phyloP scores from a whole-genome alignment of 306 rosid genomes.

The Gynostemma pentaphyllum region DNA sequence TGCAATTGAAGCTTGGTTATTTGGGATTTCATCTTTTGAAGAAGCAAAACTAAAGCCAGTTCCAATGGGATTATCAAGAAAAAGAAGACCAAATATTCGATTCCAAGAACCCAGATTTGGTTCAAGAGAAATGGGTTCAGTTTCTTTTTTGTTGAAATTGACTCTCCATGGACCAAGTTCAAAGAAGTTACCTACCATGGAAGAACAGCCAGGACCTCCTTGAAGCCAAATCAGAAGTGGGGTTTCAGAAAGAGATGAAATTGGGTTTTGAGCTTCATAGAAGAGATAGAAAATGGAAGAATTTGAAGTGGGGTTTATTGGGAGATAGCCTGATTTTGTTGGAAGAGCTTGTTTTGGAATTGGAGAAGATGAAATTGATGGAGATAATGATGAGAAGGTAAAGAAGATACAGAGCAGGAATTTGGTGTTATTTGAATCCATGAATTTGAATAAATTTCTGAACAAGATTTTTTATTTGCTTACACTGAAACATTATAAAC shows the following conservation, averaged over 20 bases:
- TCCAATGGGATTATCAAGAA: slow-evolving; percentile 74
- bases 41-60: slow-evolving; percentile 71
- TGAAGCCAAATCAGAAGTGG: slow-evolving; percentile 88
- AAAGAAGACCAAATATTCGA: slow-evolving; percentile 46
- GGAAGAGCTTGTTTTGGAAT: slow-evolving; percentile 55
- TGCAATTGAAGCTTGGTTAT: slow-evolving; percentile 37
- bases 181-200: slow-evolving; percentile 66
- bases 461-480: too few relatives aligned
- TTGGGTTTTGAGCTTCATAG: slow-evolving; percentile 61
- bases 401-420: background rate
- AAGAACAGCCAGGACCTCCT: slow-evolving; percentile 94
- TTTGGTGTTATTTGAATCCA: too few relatives aligned
- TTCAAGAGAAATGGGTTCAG: slow-evolving; percentile 21
- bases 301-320: slow-evolving; percentile 22
- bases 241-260: slow-evolving; percentile 34
- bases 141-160: slow-evolving; percentile 18
- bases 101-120: slow-evolving; percentile 70
- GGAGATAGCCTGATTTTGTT: slow-evolving; percentile 65
- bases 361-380: background rate
- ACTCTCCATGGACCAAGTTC: slow-evolving; percentile 78
- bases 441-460: too few relatives aligned
- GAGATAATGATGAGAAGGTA: background rate
- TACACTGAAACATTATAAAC: too few relatives aligned
- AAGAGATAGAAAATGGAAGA: slow-evolving; percentile 67
- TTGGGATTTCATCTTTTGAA: slow-evolving; percentile 44